A percentile compares a stretch with the other conserved stretches of the same genome.
Conservation (phyloP, 2,329 filamentous ascomycete species). For the Setomelanomma holmii region DNA sequence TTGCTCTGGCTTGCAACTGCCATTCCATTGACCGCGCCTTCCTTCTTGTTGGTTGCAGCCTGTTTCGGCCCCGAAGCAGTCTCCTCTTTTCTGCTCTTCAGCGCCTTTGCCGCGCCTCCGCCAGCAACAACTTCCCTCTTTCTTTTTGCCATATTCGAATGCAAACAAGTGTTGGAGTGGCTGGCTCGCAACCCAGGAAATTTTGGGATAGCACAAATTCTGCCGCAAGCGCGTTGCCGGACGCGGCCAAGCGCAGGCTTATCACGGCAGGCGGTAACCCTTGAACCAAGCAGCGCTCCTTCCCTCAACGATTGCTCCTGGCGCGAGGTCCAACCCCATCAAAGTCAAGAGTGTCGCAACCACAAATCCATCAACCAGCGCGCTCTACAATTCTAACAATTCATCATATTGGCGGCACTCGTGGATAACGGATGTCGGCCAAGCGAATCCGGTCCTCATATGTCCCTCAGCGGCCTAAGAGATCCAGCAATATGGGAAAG, state of each 20-base stretch:
- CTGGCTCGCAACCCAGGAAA: constrained; percentile 22
- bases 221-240: constrained; percentile 25
- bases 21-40: constrained; percentile 22
- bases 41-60: constrained; percentile 24
- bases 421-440: constrained; percentile 58
- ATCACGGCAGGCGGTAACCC: constrained; percentile 22
- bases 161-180: constrained; percentile 16
- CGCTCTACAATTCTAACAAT: constrained; percentile 37
- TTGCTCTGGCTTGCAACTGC: constrained; percentile 27
- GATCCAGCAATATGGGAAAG: constrained; percentile 50
- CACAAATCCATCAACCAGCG: constrained; percentile 46
- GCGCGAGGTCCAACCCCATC: constrained; percentile 33
- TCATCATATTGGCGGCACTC: constrained; percentile 50
- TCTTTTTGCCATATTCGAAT: constrained; percentile 42
- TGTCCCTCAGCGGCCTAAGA: constrained; percentile 57
- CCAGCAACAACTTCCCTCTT: constrained; percentile 40
- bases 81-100: constrained; percentile 38
- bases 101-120: constrained; percentile 23
- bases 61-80: constrained; percentile 25
- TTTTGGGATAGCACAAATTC: constrained; percentile 21
- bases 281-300: constrained; percentile 11
- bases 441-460: constrained; percentile 50
- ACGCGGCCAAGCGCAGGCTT: constrained; percentile 31
- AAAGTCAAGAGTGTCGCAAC: constrained; percentile 32
- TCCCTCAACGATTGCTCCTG: constrained; percentile 23